Evolutionary conservation across 2,329 filamentous ascomycete species (phyloP).

Genomic region (Huntiella bhutanensis): DNA sequence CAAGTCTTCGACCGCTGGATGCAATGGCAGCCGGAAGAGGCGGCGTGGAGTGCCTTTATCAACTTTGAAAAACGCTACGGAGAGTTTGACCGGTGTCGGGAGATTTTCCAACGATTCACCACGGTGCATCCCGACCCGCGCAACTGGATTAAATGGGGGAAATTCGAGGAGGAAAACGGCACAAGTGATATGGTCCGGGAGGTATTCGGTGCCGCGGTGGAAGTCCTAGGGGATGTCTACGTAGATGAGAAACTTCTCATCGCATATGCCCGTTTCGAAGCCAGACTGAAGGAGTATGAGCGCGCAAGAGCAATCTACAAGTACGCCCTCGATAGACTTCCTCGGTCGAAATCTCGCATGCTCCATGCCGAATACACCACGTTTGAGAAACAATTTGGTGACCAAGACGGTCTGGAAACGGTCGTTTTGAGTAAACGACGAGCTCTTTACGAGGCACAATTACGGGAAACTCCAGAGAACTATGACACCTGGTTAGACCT

Average conservation of each 20-base stretch:
- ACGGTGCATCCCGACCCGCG: conserved; percentile 82
- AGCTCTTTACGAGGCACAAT: conserved; percentile 82
- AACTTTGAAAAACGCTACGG: conserved; percentile 91
- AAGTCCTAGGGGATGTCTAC: conserved; percentile 80
- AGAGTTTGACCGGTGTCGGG: conserved; percentile 76
- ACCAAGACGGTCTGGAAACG: conserved; percentile 82
- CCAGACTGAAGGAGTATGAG: conserved; percentile 88
- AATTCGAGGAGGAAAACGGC: conserved; percentile 89
- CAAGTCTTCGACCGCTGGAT: conserved; percentile 98
- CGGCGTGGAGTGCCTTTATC: conserved; percentile 89
- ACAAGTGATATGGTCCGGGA: conserved; percentile 82
- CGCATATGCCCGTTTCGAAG: conserved; percentile 84
- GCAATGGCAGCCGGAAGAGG: conserved; percentile 93
- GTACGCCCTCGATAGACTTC: conserved; percentile 80
- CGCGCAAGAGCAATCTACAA: conserved; percentile 90
- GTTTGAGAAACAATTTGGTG: conserved; percentile 96
- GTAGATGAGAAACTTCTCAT: conserved; percentile 94
- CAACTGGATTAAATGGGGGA: conserved; percentile 98
- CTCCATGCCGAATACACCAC: conserved; percentile 91
- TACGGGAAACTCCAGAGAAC: conserved; percentile 87
- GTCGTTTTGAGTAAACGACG: conserved; percentile 87
- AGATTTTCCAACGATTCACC: conserved; percentile 79
- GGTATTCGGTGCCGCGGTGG: conserved; percentile 74
- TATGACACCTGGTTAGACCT: conserved; percentile 98
- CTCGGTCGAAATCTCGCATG: conserved; percentile 64